Percentiles rank a stretch among this genome's conserved stretches.
Evolutionary conservation across 2,329 filamentous ascomycete genomes (phyloP).

Genomic region (Pseudogymnoascus sp.): DNA sequence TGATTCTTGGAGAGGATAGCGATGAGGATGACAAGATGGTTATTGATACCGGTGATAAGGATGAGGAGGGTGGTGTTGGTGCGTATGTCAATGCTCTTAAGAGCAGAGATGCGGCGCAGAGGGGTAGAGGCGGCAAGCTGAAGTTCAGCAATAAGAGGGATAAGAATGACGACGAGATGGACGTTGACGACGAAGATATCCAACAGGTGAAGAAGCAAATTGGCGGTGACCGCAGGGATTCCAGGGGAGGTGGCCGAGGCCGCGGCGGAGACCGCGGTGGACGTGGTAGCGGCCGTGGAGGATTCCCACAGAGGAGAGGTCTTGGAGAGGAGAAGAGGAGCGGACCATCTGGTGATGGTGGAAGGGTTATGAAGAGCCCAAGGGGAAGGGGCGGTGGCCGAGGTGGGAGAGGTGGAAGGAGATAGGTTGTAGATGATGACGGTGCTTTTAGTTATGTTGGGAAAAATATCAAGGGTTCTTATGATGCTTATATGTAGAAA

Average conservation of each 20-base stretch:
- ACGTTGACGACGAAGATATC: slow-evolving; percentile 39
- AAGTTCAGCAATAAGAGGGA: slow-evolving; percentile 61
- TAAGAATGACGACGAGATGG: slow-evolving; percentile 44
- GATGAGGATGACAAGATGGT: slow-evolving; percentile 51
- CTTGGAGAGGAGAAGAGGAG: slow-evolving; percentile 34
- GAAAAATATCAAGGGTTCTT: slow-evolving; percentile 5
- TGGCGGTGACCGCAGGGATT: slow-evolving; percentile 23
- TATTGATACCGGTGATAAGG: slow-evolving; percentile 45
- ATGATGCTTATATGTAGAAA: slow-evolving; percentile 7
- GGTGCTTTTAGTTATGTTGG: slow-evolving; percentile 3
- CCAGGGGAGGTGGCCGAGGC: slow-evolving; percentile 27
- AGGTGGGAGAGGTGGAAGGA: slow-evolving; percentile 20
- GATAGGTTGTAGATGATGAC: slow-evolving; percentile 13
- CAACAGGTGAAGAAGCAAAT: slow-evolving; percentile 43
- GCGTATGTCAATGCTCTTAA: slow-evolving; percentile 63
- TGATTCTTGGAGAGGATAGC: slow-evolving; percentile 58
- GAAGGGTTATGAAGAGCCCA: slow-evolving; percentile 23
- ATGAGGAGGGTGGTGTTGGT: slow-evolving; percentile 47
- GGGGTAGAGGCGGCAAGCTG: slow-evolving; percentile 57
- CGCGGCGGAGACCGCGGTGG: slow-evolving; percentile 28
- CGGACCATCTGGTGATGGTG: slow-evolving; percentile 17
- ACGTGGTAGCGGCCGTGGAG: slow-evolving; percentile 34
- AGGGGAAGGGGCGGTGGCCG: neutral
- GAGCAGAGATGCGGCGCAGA: slow-evolving; percentile 55
- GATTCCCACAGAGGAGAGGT: slow-evolving; percentile 39